Percentiles rank a stretch among this genome's conserved stretches.
Evolutionary conservation across 768 basidiomycete genomes (phyloP).

Genomic region (Lentinula guzmanii): DNA sequence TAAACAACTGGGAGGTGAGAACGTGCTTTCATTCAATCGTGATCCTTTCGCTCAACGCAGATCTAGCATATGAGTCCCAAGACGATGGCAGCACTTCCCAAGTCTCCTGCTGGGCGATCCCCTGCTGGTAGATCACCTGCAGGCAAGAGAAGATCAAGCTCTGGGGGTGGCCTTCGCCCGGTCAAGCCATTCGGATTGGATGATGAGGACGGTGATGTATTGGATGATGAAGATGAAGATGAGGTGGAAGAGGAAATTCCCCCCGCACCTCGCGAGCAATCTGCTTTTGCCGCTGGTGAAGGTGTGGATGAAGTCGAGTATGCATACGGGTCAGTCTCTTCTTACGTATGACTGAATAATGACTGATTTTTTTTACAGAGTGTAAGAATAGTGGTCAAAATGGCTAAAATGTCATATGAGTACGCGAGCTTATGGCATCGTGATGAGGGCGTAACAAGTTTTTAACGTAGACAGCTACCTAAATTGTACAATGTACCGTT

Average conservation of each 20-base stretch:
- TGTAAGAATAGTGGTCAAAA: not conserved
- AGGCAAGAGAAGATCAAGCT: constrained; percentile 74
- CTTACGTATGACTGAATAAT: not conserved
- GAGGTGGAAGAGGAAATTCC: constrained; percentile 54
- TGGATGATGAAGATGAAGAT: constrained; percentile 63
- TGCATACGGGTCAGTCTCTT: constrained; percentile 64
- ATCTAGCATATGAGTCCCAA: constrained; percentile 91
- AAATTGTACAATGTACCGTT: no score
- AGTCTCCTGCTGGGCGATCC: constrained; percentile 59
- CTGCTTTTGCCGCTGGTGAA: constrained; percentile 71
- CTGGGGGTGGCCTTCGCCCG: constrained; percentile 79
- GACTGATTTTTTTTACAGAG: not conserved
- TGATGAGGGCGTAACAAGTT: no score
- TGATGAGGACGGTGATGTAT: constrained; percentile 70
- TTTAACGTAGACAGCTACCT: no score
- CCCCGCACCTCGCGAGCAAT: constrained; percentile 68
- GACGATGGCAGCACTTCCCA: constrained; percentile 89
- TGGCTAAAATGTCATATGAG: no score
- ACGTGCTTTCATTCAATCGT: not conserved
- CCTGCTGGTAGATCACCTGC: constrained; percentile 65
- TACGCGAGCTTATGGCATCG: no score
- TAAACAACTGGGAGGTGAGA: constrained; percentile 95
- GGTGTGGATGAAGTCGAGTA: constrained; percentile 90
- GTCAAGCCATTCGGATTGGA: constrained; percentile 71
- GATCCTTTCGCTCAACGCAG: constrained; percentile 5